phyloP scores from a whole-genome alignment of 2,329 filamentous ascomycete species.

The Diaporthe destruens region DNA sequence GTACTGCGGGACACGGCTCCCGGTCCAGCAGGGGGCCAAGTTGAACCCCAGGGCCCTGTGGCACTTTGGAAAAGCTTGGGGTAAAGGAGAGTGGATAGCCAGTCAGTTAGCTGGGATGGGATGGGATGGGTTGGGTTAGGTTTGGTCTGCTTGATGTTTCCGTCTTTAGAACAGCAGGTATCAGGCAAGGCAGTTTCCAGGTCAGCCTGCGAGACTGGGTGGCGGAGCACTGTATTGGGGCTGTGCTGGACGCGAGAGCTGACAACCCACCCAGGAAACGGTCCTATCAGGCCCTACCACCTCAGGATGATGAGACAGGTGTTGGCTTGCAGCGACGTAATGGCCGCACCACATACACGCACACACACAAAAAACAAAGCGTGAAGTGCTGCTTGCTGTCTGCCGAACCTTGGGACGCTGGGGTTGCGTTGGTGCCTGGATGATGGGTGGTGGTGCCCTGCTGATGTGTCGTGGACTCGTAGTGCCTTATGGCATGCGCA shows the following conservation, averaged over 20 bases:
- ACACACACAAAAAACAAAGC: constrained; percentile 19
- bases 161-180: constrained; percentile 43
- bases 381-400: constrained; percentile 32
- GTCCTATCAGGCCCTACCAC: constrained; percentile 41
- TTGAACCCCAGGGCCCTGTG: constrained; percentile 29
- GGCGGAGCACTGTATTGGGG: constrained; percentile 42
- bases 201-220: constrained; percentile 42
- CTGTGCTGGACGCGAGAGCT: constrained; percentile 41
- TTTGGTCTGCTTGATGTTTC: constrained; percentile 38
- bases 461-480: constrained; percentile 15
- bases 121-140: constrained; percentile 3
- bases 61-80: constrained; percentile 23
- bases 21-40: constrained; percentile 30
- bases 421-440: constrained; percentile 37
- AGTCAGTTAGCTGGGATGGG: neutral
- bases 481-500: constrained; percentile 18
- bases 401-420: constrained; percentile 14
- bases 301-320: constrained; percentile 40
- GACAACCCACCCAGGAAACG: constrained; percentile 40
- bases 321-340: constrained; percentile 36
- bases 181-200: constrained; percentile 42
- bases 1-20: constrained; percentile 45
- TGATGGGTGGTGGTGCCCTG: constrained; percentile 22
- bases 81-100: constrained; percentile 16
- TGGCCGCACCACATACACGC: neutral